Conservation (phyloP, 345 rosid genomes). For the Noccaea bulbosa region DNA sequence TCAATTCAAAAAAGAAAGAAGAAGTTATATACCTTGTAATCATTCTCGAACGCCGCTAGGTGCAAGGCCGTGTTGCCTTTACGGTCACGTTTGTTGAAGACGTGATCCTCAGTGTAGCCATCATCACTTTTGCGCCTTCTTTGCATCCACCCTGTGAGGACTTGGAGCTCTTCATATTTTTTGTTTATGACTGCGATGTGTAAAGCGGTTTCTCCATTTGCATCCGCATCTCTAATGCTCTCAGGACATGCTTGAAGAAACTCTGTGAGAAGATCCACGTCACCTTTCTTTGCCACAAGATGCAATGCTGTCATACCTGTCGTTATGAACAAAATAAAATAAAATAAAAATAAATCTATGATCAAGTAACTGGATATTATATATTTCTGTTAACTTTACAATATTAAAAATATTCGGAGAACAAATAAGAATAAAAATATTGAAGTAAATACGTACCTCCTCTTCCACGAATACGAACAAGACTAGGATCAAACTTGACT, state of each 20-base stretch:
- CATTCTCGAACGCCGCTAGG: neutral
- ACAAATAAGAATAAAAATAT: too few relatives aligned
- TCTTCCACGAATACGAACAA: too few relatives aligned
- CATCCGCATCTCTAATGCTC: constrained; percentile 15
- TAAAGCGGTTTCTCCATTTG: constrained; percentile 14
- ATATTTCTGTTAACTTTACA: too few relatives aligned
- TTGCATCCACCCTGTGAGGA: constrained; percentile 11
- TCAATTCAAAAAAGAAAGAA: too few relatives aligned
- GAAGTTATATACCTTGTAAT: constrained; percentile 5
- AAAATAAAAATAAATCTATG: too few relatives aligned
- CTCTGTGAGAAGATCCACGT: neutral
- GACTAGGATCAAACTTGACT: too few relatives aligned
- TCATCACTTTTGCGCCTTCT: neutral
- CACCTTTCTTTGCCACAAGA: neutral
- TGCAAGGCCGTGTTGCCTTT: constrained; percentile 39
- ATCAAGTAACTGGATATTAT: too few relatives aligned
- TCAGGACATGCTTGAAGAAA: constrained; percentile 29
- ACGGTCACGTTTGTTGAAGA: constrained; percentile 14
- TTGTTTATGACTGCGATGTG: constrained; percentile 8
- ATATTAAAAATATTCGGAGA: too few relatives aligned
- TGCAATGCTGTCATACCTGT: constrained; percentile 39
- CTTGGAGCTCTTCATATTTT: constrained; percentile 13
- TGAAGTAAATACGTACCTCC: too few relatives aligned
- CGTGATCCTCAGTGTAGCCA: neutral
- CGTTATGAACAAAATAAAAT: neutral